phyloP scores from a whole-genome alignment of 2,329 filamentous ascomycete species.

The Hymenotorrendiella dingleyae region DNA sequence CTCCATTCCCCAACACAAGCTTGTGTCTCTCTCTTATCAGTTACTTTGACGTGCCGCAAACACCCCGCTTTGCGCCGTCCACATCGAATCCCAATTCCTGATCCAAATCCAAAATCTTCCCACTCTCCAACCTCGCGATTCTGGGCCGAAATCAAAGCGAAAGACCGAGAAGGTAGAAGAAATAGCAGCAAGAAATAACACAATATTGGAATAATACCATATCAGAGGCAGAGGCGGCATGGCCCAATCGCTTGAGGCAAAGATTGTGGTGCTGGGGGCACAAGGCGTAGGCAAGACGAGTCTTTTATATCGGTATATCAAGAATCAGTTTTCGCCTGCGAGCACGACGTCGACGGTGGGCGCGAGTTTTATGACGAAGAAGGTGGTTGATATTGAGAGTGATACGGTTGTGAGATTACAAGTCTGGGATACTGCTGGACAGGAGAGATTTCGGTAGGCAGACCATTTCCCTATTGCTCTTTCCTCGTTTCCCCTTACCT shows the following conservation, averaged over 20 bases:
- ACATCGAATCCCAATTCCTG: too few species aligned
- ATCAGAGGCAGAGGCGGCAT: conserved; percentile 19
- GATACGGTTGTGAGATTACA: conserved; percentile 86
- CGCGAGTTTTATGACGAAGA: conserved; percentile 74
- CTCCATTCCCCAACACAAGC: too few species aligned
- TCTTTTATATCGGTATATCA: conserved; percentile 62
- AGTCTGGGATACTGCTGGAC: conserved; percentile 94
- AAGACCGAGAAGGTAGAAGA: background rate
- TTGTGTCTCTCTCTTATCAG: too few species aligned
- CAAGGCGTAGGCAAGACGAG: conserved; percentile 78
- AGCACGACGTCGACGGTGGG: conserved; percentile 60
- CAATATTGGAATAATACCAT: too few species aligned
- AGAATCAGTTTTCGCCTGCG: conserved; percentile 29
- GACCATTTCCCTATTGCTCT: too few species aligned
- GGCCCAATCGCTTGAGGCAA: conserved; percentile 64
- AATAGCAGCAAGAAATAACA: background rate
- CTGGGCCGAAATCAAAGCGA: too few species aligned
- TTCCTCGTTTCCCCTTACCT: background rate
- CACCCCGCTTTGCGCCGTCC: too few species aligned
- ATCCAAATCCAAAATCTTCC: too few species aligned
- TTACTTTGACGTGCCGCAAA: too few species aligned
- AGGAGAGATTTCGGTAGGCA: conserved; percentile 74
- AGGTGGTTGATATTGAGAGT: conserved; percentile 74
- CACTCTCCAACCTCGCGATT: too few species aligned
- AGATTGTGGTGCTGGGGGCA: conserved; percentile 75